Evolutionary conservation across 176 grass and related monocot genomes (phyloP), one percentile per base, ranked within the genome.

Genomic region (Phoenix roebelenii): DNA sequence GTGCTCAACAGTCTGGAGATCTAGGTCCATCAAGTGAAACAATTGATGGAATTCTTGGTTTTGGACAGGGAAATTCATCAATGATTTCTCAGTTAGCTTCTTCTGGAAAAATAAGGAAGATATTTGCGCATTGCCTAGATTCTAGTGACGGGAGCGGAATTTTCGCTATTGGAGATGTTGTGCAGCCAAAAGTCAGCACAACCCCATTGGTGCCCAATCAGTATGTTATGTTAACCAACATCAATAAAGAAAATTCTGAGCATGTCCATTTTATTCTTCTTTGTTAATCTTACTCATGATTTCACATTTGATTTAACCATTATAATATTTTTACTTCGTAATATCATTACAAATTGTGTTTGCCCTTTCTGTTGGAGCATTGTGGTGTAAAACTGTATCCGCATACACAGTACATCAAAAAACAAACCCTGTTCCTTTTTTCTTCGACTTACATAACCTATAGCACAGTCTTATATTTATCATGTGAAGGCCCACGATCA

Each of bases 1-100:
- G 92, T 23, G 83, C 87, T 29, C 72, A 96, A 65, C 81, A 88
- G 26, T 84, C 79, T 77, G 92, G 92, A 53, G 87, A 80, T 79
- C 59, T 96, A 74, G 92, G 87, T 25, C 82, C 86, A 23, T 75
- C 87, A 6, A 73, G 3, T 20, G 72, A 82, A 80, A 83, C 86
- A 1, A 77, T 96, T 50, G 92, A 96, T 52, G 92, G 92, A 66
- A 96, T 96, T 74, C 78, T 96, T 55, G 92, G 92, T 61, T 96
- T 96, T 55, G 92, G 92, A 18, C 92, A 96, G 61, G 29, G 86
- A 16, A 85, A 90, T 70, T 67, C 83, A 15, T 96, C 92, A 1
- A 61, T 96, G 73, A 61, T 96, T 5, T 88, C 92, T 9, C 92
- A 96, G 64, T 63, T 96, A 23, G 81, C 83, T 66, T 49, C 75